Conservation (phyloP, 768 basidiomycete species). For the Kwoniella shandongensis region DNA sequence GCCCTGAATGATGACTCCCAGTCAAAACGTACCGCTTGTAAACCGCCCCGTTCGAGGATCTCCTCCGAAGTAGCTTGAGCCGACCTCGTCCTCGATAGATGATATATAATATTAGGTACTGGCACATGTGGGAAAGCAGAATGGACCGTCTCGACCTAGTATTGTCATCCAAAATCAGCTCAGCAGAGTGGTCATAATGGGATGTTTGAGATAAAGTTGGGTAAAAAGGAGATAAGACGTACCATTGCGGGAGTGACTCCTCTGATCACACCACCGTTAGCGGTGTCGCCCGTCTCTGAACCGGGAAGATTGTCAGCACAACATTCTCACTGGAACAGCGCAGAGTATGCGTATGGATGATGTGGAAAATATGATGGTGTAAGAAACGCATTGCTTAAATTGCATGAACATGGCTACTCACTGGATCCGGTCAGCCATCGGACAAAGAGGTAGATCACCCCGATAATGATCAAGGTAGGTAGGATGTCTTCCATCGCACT, state of each 20-base stretch:
- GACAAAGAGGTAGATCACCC: slow-evolving; percentile 30
- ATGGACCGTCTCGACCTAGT: slow-evolving; percentile 46
- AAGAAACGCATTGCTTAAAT: too few species aligned
- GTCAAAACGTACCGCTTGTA: slow-evolving; percentile 39
- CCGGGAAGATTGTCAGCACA: not conserved
- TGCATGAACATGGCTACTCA: slow-evolving; percentile 12
- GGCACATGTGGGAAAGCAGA: slow-evolving; percentile 48
- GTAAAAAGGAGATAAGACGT: slow-evolving; percentile 5
- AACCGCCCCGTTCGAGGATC: slow-evolving; percentile 46
- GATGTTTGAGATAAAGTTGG: not conserved
- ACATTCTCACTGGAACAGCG: not conserved
- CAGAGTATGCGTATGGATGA: too few species aligned
- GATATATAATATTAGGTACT: slow-evolving; percentile 42
- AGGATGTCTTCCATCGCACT: slow-evolving; percentile 34
- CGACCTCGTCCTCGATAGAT: slow-evolving; percentile 43
- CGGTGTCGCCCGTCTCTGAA: slow-evolving; percentile 10
- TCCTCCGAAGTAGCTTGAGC: slow-evolving; percentile 48
- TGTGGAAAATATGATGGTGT: too few species aligned
- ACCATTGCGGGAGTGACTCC: slow-evolving; percentile 42
- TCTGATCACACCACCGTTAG: slow-evolving; percentile 20
- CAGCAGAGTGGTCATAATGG: not conserved
- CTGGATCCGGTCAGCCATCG: slow-evolving; percentile 30
- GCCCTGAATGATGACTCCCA: not conserved
- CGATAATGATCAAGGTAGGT: slow-evolving; percentile 37
- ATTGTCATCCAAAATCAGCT: not conserved